phyloP scores from a whole-genome alignment of 169 alveolate genomes.

The Plasmodium knowlesi region DNA sequence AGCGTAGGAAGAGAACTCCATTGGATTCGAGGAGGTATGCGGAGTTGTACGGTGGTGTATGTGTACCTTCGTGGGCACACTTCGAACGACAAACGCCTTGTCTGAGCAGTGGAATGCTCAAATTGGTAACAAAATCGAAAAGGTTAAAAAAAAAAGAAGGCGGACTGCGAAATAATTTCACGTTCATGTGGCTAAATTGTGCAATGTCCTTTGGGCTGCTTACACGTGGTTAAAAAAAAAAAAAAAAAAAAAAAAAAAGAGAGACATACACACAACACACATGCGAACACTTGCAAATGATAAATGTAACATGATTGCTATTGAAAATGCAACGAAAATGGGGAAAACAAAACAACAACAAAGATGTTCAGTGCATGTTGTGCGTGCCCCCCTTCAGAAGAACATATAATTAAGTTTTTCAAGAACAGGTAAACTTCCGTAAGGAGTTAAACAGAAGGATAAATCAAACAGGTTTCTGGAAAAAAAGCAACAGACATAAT shows the following conservation, averaged over 20 bases:
- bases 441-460: background rate
- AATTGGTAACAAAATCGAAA: background rate
- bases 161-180: background rate
- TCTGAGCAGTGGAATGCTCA: background rate
- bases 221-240: background rate
- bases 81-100: background rate
- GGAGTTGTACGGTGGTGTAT: background rate
- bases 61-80: background rate
- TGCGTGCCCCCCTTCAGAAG: background rate
- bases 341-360: background rate
- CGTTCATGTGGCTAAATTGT: background rate
- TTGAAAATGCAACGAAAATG: background rate
- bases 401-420: conserved; percentile 3
- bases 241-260: background rate
- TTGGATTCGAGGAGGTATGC: background rate
- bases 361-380: background rate
- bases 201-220: background rate
- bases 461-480: conserved; percentile 5
- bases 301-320: background rate
- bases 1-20: conserved; percentile 55
- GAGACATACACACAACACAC: background rate
- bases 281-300: background rate
- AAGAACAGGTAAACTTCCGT: background rate
- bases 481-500: conserved; percentile 2
- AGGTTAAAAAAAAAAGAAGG: background rate